A percentile compares a stretch with the other conserved stretches of the same genome.
These are phyloP conservation scores for Fusarium protoensiforme DNA, from an alignment of 2,329 filamentous ascomycete species.

Conservation along the genomic window DNA sequence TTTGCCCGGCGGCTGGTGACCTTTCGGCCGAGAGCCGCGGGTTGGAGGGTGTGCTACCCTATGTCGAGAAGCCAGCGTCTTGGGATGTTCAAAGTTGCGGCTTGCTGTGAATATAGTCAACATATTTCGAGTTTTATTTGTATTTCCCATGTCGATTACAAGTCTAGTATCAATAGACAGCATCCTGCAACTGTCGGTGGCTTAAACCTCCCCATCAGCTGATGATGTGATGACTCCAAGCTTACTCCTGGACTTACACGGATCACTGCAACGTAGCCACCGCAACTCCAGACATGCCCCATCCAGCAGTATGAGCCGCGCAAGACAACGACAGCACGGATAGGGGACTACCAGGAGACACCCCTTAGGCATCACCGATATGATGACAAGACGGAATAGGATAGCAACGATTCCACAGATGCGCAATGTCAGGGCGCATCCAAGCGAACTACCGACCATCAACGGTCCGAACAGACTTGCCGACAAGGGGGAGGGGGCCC, in stretches of 20 bases:
- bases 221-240: neutral
- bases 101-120: neutral
- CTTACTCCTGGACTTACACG: neutral
- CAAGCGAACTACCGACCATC: neutral
- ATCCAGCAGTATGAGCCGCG: neutral
- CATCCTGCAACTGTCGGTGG: neutral
- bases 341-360: neutral
- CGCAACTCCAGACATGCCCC: neutral
- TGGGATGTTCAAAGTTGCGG: neutral
- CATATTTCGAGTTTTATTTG: neutral
- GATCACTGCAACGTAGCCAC: neutral
- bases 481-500: neutral
- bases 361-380: neutral
- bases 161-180: neutral
- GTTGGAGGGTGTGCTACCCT: conserved; percentile 19
- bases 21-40: conserved; percentile 28
- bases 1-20: conserved; percentile 6
- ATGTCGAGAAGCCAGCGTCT: neutral
- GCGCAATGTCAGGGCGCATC: neutral
- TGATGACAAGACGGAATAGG: neutral
- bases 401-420: neutral
- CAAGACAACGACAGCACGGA: neutral
- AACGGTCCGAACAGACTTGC: conserved; percentile 1
- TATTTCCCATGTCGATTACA: neutral
- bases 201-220: neutral